Evolutionary conservation across 345 rosid genomes (phyloP).

Genomic region (Litchi chinensis): DNA sequence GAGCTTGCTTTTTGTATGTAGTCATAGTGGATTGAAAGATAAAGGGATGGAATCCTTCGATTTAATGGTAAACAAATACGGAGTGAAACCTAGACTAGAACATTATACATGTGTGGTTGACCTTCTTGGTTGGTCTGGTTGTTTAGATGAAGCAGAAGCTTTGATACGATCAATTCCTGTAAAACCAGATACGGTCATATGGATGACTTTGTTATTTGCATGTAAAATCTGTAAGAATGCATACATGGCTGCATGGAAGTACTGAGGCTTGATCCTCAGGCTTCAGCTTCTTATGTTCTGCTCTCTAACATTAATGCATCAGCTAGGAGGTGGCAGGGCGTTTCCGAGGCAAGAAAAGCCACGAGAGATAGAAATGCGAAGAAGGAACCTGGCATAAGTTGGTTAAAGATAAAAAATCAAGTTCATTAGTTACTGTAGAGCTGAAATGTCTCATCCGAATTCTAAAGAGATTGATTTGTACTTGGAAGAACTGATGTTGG

Average conservation of each 20-base stretch:
- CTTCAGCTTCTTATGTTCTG: constrained; percentile 71
- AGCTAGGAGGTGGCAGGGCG: constrained; percentile 62
- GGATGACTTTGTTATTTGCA: constrained; percentile 80
- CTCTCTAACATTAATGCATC: constrained; percentile 70
- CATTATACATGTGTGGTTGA: constrained; percentile 79
- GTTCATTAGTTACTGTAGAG: constrained; percentile 62
- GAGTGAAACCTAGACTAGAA: constrained; percentile 50
- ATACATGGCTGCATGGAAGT: constrained; percentile 66
- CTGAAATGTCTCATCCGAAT: constrained; percentile 61
- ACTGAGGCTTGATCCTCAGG: constrained; percentile 58
- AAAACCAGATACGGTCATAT: constrained; percentile 57
- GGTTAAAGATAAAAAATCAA: constrained; percentile 68
- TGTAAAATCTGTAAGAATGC: constrained; percentile 62
- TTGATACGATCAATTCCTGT: constrained; percentile 66
- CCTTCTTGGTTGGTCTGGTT: constrained; percentile 67
- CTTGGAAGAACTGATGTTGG: constrained; percentile 54
- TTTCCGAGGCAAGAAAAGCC: constrained; percentile 58
- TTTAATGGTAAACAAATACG: constrained; percentile 51
- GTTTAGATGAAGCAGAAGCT: constrained; percentile 67
- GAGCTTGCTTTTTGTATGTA: constrained; percentile 74
- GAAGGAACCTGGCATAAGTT: constrained; percentile 82
- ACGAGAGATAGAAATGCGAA: constrained; percentile 68
- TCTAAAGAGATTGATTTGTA: constrained; percentile 59
- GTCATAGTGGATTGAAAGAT: constrained; percentile 74
- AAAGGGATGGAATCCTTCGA: constrained; percentile 61